Conservation (phyloP, 2,329 filamentous ascomycete genomes). For the Phyllosticta paracitricarpa region DNA sequence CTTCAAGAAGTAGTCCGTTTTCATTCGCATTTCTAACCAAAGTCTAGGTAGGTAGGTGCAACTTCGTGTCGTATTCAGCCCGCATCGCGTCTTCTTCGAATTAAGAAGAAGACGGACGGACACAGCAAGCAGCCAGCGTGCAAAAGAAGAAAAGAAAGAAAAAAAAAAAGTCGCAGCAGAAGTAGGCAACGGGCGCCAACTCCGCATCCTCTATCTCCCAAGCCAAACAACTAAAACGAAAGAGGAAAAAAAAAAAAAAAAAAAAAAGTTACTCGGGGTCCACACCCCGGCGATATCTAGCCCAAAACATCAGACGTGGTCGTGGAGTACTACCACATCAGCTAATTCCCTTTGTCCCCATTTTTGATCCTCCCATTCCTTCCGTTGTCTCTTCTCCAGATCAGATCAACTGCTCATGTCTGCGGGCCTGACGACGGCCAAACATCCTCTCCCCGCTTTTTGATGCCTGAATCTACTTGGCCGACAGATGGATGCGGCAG, state of each 20-base stretch:
- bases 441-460: background rate
- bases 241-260: background rate
- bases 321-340: too few relatives aligned
- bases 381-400: background rate
- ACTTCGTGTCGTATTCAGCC: too few relatives aligned
- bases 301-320: too few relatives aligned
- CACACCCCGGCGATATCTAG: too few relatives aligned
- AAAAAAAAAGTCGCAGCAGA: background rate
- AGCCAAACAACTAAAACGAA: background rate
- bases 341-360: too few relatives aligned
- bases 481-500: background rate
- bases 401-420: background rate
- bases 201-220: too few relatives aligned
- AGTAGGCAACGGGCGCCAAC: background rate
- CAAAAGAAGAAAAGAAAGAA: background rate
- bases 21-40: too few relatives aligned
- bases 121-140: background rate
- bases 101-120: too few relatives aligned
- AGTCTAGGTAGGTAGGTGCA: too few relatives aligned
- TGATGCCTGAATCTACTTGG: background rate
- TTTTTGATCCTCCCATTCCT: background rate
- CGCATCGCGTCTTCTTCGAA: too few relatives aligned
- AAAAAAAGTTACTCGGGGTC: background rate
- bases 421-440: background rate
- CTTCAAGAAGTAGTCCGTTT: too few relatives aligned